These are phyloP conservation scores for Dothideomycetes sp. DNA, from an alignment of 2,329 filamentous ascomycete species.

Conservation along the genomic window DNA sequence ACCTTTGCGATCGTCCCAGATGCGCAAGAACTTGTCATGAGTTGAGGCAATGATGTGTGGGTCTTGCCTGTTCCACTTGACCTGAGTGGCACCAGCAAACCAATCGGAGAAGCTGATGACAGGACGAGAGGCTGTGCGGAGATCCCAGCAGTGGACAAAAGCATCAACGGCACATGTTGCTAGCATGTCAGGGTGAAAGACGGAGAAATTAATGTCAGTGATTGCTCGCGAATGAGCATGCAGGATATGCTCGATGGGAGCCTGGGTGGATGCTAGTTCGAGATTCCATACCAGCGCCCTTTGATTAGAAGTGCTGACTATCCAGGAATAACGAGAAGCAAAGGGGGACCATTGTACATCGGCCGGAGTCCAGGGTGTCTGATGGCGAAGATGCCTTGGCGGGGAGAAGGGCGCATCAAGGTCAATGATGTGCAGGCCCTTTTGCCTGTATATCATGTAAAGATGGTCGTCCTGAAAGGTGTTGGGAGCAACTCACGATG, in stretches of 20 bases:
- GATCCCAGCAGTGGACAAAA: conserved; percentile 86
- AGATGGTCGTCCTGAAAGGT: neutral
- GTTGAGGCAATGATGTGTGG: conserved; percentile 81
- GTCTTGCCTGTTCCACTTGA: conserved; percentile 87
- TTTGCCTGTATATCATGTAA: conserved; percentile 43
- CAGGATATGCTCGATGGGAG: conserved; percentile 79
- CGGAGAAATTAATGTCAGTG: conserved; percentile 93
- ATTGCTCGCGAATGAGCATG: conserved; percentile 81
- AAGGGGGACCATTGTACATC: conserved; percentile 98
- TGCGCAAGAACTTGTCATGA: conserved; percentile 75
- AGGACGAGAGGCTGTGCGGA: conserved; percentile 62
- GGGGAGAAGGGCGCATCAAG: conserved; percentile 81
- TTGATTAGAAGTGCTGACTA: conserved; percentile 88
- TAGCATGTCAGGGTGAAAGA: conserved; percentile 78
- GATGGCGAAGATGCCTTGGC: conserved; percentile 74
- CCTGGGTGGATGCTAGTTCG: conserved; percentile 56
- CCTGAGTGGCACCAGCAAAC: conserved; percentile 86
- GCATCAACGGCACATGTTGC: conserved; percentile 89
- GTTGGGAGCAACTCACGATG: conserved; percentile 43
- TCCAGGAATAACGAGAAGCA: conserved; percentile 79
- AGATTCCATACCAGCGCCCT: conserved; percentile 92
- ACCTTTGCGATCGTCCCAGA: conserved; percentile 81
- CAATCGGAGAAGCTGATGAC: conserved; percentile 80
- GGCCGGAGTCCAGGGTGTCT: conserved; percentile 86
- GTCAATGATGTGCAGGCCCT: conserved; percentile 84